Conservation (phyloP, 2,329 filamentous ascomycete genomes). For the Alternaria tenuissima region DNA sequence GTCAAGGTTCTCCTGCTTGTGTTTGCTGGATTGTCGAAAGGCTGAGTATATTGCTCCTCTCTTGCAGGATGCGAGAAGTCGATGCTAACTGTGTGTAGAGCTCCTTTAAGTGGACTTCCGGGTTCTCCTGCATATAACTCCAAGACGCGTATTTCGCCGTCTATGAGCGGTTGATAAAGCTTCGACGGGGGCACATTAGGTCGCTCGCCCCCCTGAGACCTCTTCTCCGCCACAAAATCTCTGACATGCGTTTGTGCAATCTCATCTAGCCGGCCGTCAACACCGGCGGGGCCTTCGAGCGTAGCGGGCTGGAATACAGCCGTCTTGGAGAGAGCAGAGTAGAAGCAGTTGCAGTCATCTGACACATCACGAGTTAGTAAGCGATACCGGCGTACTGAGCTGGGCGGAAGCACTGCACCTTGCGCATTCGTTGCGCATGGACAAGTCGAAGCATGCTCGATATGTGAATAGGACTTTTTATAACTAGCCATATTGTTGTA, state of each 20-base stretch:
- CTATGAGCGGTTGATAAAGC: constrained; percentile 13
- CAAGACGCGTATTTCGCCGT: constrained; percentile 33
- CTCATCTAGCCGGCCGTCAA: constrained; percentile 14
- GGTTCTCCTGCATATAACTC: constrained; percentile 25
- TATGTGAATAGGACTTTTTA: constrained; percentile 13
- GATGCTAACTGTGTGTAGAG: constrained; percentile 27
- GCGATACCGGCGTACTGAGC: background rate
- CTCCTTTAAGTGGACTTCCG: constrained; percentile 16
- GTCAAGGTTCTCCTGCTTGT: constrained; percentile 3
- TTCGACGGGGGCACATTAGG: background rate
- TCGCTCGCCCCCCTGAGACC: background rate
- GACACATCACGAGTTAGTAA: background rate
- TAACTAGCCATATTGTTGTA: constrained; percentile 6
- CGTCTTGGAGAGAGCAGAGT: constrained; percentile 19
- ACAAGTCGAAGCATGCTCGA: constrained; percentile 21
- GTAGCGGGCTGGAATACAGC: constrained; percentile 19
- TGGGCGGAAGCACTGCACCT: constrained; percentile 11
- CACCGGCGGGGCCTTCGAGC: constrained; percentile 4
- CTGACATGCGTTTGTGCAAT: constrained; percentile 13
- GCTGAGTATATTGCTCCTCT: background rate
- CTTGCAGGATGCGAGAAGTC: constrained; percentile 30
- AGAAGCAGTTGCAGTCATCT: constrained; percentile 25
- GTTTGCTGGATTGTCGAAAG: constrained; percentile 2
- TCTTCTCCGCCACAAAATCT: constrained; percentile 12
- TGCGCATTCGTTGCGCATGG: constrained; percentile 9